Evolutionary conservation across 495 filamentous ascomycete genomes (phyloP), one percentile per base, ranked within the genome.

Genomic region (Trichoderma reesei): DNA sequence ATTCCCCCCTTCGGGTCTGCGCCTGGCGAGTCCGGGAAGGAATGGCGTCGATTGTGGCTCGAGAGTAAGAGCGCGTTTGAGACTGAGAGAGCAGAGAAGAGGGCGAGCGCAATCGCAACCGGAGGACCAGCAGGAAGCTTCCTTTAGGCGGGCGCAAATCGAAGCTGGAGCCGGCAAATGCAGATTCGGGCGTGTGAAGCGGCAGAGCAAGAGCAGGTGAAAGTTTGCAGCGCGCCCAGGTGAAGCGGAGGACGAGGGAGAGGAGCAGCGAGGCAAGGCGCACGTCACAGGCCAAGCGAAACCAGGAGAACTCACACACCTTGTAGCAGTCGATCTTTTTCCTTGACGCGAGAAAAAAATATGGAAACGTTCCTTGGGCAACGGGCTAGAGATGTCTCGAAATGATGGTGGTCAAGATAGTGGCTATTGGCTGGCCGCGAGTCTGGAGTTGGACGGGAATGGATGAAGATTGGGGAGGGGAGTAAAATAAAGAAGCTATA

Each of bases 261-360:
- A 48, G 44, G 16, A 56, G 26, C 51, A 34, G 8, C 51, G 26
- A 56, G 51, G 51, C 51, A 56, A 56, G 26, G 51, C 16, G 31
- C 51, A 56, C 51, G 51, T 3, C 51, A n/a, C 51, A 56, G 13
- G 51, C 7, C 42, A 56, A 56, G 51, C 51, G 51, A 56, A 56
- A 56, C 51, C 51, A 56, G 51, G 51, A 56, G 51, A 56, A 31
- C 44, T 48, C 44, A 56, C 48, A 56, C 51, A 56, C 51, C 51
- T 56, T 56, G 51, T 56, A 56, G 51, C 51, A 56, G 51, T 56
- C 51, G 51, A 56, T 56, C 31, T 56, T 34, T 36, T 56, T 56
- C 51, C 51, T 26, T 31, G 26, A 56, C 51, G 14, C 51, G 44
- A 56, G 34, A 56, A 56, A 13, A 26, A 26, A 26, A 56, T 33